Evolutionary conservation across 106 monocot genomes (phyloP).

Genomic region (Phalaenopsis aphrodite): DNA sequence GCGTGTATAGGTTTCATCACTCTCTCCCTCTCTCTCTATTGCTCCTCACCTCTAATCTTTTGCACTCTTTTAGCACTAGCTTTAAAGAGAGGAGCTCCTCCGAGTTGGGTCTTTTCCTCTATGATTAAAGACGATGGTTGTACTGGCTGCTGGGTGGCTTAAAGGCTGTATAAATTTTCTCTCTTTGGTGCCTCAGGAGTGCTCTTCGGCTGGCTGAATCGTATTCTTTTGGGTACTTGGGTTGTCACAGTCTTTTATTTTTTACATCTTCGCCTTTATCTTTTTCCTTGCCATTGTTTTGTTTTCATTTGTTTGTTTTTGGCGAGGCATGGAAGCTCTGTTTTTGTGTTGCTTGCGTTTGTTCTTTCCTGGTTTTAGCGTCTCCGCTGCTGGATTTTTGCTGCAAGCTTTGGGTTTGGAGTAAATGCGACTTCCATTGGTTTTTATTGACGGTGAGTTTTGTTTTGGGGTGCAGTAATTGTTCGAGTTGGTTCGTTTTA

Average conservation of each 20-base stretch:
- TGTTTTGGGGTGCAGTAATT: background rate
- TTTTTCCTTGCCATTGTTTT: constrained; percentile 10
- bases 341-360: constrained; percentile 7
- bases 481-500: background rate
- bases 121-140: constrained; percentile 4
- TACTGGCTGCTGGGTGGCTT: background rate
- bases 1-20: constrained; percentile 4
- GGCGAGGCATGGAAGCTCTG: constrained; percentile 6
- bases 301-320: constrained; percentile 16
- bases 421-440: background rate
- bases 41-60: background rate
- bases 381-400: constrained; percentile 5
- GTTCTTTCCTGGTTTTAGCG: constrained; percentile 11
- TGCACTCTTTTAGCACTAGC: background rate
- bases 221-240: constrained; percentile 11
- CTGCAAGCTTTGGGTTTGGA: constrained; percentile 10
- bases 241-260: background rate
- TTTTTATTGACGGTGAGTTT: background rate
- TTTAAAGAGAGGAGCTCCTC: constrained; percentile 1
- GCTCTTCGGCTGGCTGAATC: background rate
- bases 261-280: background rate
- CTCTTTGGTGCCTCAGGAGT: constrained; percentile 4
- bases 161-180: background rate
- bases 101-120: constrained; percentile 2
- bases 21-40: constrained; percentile 2